Conservation (phyloP, 2,329 filamentous ascomycete genomes). For the Fusarium protoensiforme region DNA sequence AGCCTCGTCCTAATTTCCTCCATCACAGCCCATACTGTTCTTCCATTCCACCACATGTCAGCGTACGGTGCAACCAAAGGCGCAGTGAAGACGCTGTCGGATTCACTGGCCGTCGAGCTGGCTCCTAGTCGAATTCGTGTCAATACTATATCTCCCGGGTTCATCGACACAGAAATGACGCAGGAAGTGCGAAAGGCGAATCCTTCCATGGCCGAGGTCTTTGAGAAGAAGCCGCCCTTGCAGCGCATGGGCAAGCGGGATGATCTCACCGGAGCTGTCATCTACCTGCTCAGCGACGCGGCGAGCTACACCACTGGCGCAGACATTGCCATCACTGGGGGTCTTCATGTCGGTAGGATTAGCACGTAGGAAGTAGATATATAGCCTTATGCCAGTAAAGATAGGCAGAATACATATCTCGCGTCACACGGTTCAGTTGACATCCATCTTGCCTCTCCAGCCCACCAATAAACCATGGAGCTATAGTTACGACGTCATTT, state of each 20-base stretch:
- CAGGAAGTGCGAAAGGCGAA: constrained; percentile 41
- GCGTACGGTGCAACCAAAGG: constrained; percentile 55
- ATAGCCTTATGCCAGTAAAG: not conserved
- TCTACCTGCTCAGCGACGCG: constrained; percentile 56
- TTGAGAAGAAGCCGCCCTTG: constrained; percentile 49
- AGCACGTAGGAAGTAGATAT: not conserved
- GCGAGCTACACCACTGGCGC: constrained; percentile 53
- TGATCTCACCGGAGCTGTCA: constrained; percentile 53
- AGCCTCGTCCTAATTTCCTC: constrained; percentile 46
- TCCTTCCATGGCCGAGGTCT: constrained; percentile 45
- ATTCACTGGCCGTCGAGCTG: constrained; percentile 50
- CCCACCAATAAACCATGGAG: too few relatives aligned
- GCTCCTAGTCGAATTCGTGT: constrained; percentile 48
- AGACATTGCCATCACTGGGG: constrained; percentile 56
- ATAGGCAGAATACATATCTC: not conserved
- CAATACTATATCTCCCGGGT: constrained; percentile 51
- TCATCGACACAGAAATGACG: constrained; percentile 49
- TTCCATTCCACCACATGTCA: constrained; percentile 36
- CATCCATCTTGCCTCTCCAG: too few relatives aligned
- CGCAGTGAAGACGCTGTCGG: constrained; percentile 50
- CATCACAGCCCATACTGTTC: constrained; percentile 6
- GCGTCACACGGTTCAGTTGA: not conserved
- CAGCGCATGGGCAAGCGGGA: constrained; percentile 52
- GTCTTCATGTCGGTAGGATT: constrained; percentile 48
- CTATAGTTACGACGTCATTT: too few relatives aligned